Base-by-base conservation (phyloP, 192 early-diverging fungal species). In the Endogone sp. region DNA sequence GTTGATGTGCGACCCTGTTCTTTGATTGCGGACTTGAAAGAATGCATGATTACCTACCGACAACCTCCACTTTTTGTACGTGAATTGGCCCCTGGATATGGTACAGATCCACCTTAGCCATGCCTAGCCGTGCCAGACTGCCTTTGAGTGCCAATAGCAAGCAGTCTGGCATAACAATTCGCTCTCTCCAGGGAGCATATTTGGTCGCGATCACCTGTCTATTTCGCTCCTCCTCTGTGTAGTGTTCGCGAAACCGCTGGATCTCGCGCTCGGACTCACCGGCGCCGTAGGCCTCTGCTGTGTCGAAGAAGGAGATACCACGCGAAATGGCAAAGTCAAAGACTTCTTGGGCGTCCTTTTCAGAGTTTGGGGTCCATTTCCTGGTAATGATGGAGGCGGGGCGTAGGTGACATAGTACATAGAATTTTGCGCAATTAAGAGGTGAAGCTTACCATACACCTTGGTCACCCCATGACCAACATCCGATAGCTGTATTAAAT, bases 31-130 rank as follows among this genome's bases (percentile, higher is more conserved):
- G n/a, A n/a, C n/a, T n/a, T n/a, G n/a, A n/a, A n/a, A n/a, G n/a
- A n/a, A n/a, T n/a, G n/a, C n/a, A n/a, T 6, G n/a, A 31, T 11
- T 1, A 31, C 64, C 61, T 76, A 80, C 74, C 80, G 49, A 82
- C 70, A 22, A 82, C 79, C 62, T 84, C 83, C 31, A 84, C 69
- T 23, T 66, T 64, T 24, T 71, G 74, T 10, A 78, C 31, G 23
- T 82, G 81, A 25, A 83, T 69, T 4, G 83, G 83, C 9, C 81
- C 83, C 58, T 84, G 83, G 56, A 84, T 81, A 59, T 84, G 83
- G 63, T 79, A 81, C 8, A 84, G 72, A 25, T 84, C 83, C 22
- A 77, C 64, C 29, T 72, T 62, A 25, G 68, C 65, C 21, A 82
- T 74, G n/a, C 81, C 81, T 0, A 84, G 65, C 13, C 80, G 66